Base-by-base conservation (phyloP, 192 early-diverging fungal species). In the Coemansia biformis region DNA sequence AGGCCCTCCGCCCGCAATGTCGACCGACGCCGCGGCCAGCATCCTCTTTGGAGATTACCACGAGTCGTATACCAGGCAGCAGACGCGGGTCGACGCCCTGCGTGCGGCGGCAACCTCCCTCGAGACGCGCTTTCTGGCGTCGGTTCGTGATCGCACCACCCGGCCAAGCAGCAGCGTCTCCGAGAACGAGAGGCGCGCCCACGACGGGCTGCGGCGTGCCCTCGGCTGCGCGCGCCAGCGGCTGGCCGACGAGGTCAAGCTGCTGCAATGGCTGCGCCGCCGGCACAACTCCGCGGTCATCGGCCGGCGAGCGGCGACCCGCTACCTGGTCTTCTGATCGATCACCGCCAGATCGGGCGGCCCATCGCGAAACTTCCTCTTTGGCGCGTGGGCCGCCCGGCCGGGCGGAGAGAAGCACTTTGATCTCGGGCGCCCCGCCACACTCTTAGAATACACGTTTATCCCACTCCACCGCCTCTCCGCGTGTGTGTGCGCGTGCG, bases 221-320 rank as follows among this genome's bases (percentile, higher is more conserved):
- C 58, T 74, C 33, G 40, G 50, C 39, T 51, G 59, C 15, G 51
- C 71, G 1, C 54, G 63, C 14, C 35, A 57, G 13, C 71, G 57
- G 33, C 55, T 74, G 21, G 59, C 59, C 12, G 63, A 66, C 39
- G 71, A 74, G n/a, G 55, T 74, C 42, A 66, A 57, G 48, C 22
- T 59, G 31, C 48, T 66, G 46, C 71, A 74, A 35, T 66, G 71
- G 71, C 63, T 74, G 14, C 36, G 71, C 11, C 63, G 71, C 2
- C 59, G 71, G 4, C 71, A 74, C 44, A 74, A 74, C 32, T 47
- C 51, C 44, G 55, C 63, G 0, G 51, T 74, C n/a, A 54, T 74
- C 17, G 48, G 26, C 36, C 59, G 71, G 33, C 62, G 63, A 33
- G 71, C 63, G 0, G 43, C 38, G 16, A 48, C 42, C 12, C 54